Evolutionary conservation across 805 yeast genomes (phyloP).

Genomic region (Nakazawaea holstii): DNA sequence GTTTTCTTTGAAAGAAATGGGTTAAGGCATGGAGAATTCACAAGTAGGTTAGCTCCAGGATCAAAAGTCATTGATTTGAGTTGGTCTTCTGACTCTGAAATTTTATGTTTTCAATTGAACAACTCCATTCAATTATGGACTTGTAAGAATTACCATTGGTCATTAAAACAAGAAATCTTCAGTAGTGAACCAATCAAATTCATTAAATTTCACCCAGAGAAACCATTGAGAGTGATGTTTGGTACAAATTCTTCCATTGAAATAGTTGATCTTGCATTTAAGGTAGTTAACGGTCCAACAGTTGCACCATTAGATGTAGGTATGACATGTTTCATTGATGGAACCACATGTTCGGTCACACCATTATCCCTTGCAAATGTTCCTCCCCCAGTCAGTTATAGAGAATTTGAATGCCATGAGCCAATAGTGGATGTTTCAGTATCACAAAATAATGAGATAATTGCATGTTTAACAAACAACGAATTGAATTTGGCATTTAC

Average conservation of each 20-base stretch:
- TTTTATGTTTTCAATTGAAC: conserved; percentile 60
- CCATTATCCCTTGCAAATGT: conserved; percentile 82
- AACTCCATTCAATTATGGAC: conserved; percentile 84
- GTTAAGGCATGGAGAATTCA: conserved; percentile 81
- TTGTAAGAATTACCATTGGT: conserved; percentile 92
- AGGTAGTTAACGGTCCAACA: conserved; percentile 64
- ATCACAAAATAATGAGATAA: conserved; percentile 48
- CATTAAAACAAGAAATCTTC: conserved; percentile 72
- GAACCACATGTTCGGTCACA: conserved; percentile 62
- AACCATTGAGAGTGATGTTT: conserved; percentile 68
- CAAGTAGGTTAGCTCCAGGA: conserved; percentile 52
- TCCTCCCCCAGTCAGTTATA: conserved; percentile 88
- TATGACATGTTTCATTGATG: conserved; percentile 77
- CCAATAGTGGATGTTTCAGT: conserved; percentile 64
- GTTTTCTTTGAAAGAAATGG: conserved; percentile 94
- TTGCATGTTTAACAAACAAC: conserved; percentile 53
- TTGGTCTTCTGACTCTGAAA: conserved; percentile 82
- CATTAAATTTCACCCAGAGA: conserved; percentile 84
- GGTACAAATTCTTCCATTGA: conserved; percentile 50
- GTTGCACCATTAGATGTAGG: conserved; percentile 69
- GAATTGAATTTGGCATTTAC: conserved; percentile 41
- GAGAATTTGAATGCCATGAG: conserved; percentile 52
- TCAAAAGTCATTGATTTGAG: conserved; percentile 45
- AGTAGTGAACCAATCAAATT: conserved; percentile 32
- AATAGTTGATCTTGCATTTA: conserved; percentile 62